Conservation (phyloP, 768 basidiomycete species). For the Asterophora parasitica region DNA sequence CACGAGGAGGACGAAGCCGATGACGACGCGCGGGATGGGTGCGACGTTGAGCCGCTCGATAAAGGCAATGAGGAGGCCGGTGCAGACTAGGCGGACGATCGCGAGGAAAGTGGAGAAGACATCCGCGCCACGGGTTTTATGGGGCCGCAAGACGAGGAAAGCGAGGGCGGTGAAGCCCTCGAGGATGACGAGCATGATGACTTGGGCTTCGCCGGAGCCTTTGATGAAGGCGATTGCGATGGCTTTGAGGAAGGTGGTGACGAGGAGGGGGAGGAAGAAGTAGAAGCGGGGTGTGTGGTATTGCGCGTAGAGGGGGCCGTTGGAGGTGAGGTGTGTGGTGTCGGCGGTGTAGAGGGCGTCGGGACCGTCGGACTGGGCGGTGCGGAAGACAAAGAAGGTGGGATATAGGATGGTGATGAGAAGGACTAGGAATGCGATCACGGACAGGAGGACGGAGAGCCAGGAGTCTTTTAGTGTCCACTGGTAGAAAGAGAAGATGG, state of each 20-base stretch:
- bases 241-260: slow-evolving; percentile 60
- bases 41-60: slow-evolving; percentile 56
- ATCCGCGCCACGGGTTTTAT: slow-evolving; percentile 65
- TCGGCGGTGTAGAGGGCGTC: slow-evolving; percentile 27
- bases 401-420: slow-evolving; percentile 45
- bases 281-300: slow-evolving; percentile 66
- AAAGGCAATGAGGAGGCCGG: slow-evolving; percentile 74
- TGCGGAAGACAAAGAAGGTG: slow-evolving; percentile 43
- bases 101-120: slow-evolving; percentile 64
- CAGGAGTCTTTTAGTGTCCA: slow-evolving; percentile 90
- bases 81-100: slow-evolving; percentile 62
- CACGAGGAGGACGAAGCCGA: slow-evolving; percentile 71
- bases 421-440: slow-evolving; percentile 56
- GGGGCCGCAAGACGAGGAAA: slow-evolving; percentile 54
- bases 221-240: slow-evolving; percentile 67
- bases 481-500: slow-evolving; percentile 81
- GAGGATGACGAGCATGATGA: slow-evolving; percentile 59
- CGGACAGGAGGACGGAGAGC: slow-evolving; percentile 77
- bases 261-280: slow-evolving; percentile 55
- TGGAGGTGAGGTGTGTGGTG: slow-evolving; percentile 31
- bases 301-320: slow-evolving; percentile 60
- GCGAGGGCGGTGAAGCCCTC: slow-evolving; percentile 58
- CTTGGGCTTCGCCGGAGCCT: slow-evolving; percentile 58
- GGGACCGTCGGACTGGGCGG: slow-evolving; percentile 28
- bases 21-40: slow-evolving; percentile 76